Conservation (phyloP, 257 asterid genomes). For the Rubia yunnanensis region DNA sequence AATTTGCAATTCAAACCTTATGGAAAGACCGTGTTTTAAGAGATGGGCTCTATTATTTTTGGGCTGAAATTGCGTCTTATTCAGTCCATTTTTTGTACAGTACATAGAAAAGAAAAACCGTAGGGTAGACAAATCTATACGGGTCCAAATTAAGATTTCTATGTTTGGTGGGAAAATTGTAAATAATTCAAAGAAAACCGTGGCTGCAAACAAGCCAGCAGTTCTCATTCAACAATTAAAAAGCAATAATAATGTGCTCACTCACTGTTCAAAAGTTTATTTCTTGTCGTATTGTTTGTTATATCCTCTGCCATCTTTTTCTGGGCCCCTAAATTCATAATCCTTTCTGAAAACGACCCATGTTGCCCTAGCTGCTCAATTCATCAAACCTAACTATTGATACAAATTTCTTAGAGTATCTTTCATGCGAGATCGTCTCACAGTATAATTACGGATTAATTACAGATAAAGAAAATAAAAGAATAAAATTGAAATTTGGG, state of each 20-base stretch:
- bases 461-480: too few relatives aligned
- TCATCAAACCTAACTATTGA: background rate
- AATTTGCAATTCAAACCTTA: too few relatives aligned
- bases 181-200: background rate
- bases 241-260: background rate
- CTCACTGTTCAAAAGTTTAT: constrained; percentile 8
- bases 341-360: constrained; percentile 2
- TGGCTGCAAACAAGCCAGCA: constrained; percentile 1
- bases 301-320: constrained; percentile 12
- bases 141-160: background rate
- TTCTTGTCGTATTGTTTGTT: constrained; percentile 16
- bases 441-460: too few relatives aligned
- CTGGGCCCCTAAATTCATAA: constrained; percentile 1
- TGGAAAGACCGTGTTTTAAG: too few relatives aligned
- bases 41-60: too few relatives aligned
- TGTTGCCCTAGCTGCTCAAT: background rate
- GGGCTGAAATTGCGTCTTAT: background rate
- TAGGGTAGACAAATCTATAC: background rate
- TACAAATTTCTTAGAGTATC: too few relatives aligned
- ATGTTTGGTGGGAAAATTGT: background rate
- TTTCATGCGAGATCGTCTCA: too few relatives aligned
- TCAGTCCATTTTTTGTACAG: too few relatives aligned
- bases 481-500: too few relatives aligned
- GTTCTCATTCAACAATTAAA: constrained; percentile 1
- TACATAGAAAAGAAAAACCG: too few relatives aligned